Evolutionary conservation across 1,284 basidiomycete species (phyloP).

Genomic region (Coniferiporia sulphurascens): DNA sequence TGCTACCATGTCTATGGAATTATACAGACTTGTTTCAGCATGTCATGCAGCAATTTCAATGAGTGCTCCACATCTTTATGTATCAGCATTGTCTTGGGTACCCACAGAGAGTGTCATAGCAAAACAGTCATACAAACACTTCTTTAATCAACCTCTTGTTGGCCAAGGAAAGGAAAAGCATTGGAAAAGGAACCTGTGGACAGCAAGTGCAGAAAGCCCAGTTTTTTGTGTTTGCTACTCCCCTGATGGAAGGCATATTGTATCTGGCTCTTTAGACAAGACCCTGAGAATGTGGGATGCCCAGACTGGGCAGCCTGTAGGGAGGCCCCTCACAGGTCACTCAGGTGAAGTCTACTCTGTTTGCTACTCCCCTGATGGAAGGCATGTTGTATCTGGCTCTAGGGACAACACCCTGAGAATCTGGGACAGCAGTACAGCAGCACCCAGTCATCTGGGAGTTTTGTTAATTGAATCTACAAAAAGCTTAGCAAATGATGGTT

Average conservation of each 20-base stretch:
- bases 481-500: no score
- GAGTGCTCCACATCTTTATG: neutral
- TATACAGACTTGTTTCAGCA: neutral
- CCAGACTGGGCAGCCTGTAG: conserved; percentile 4
- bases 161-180: neutral
- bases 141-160: neutral
- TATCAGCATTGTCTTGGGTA: neutral
- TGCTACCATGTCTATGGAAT: neutral
- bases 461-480: no score
- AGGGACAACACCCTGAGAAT: neutral
- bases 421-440: neutral
- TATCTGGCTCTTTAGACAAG: conserved; percentile 14
- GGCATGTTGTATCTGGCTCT: conserved; percentile 57
- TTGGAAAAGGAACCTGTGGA: neutral
- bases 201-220: neutral
- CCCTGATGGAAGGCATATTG: conserved; percentile 8
- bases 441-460: no score
- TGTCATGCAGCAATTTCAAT: neutral
- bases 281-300: conserved; percentile 14
- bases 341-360: conserved; percentile 10
- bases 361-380: conserved; percentile 19
- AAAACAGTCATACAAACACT: neutral
- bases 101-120: neutral
- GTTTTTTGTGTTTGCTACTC: conserved; percentile 15
- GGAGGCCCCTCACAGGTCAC: conserved; percentile 14